phyloP scores from a whole-genome alignment of 1,284 basidiomycete genomes.

The Anthracocystis setariae region DNA sequence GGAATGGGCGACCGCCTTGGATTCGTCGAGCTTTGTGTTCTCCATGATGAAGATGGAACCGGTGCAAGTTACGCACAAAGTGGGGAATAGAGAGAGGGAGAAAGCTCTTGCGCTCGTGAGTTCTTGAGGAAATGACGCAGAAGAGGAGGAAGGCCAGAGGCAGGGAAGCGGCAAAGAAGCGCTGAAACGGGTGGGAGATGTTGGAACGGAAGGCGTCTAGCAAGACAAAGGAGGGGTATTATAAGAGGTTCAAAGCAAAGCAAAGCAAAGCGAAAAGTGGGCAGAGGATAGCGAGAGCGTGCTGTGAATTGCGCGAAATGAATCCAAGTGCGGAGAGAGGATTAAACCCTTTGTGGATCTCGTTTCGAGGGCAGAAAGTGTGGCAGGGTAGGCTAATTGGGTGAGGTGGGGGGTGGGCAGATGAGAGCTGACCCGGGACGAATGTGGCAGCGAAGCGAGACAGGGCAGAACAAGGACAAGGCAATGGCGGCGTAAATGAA shows the following conservation, averaged over 20 bases:
- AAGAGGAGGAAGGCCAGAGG: background rate
- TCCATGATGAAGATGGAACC: conserved; percentile 21
- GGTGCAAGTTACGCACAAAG: background rate
- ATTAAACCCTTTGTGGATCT: conserved; percentile 15
- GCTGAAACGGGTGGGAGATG: background rate
- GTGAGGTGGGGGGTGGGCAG: conserved; percentile 9
- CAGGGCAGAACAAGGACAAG: background rate
- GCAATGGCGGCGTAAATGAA: background rate
- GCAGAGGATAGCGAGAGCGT: background rate
- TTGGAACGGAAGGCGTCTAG: background rate
- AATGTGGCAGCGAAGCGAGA: conserved; percentile 10
- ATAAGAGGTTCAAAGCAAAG: conserved; percentile 5
- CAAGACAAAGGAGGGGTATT: conserved; percentile 11
- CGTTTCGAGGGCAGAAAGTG: conserved; percentile 21
- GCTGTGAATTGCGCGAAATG: conserved; percentile 10
- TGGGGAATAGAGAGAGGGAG: background rate
- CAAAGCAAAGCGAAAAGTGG: background rate
- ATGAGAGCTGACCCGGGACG: conserved; percentile 5
- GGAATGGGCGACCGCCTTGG: conserved; percentile 21
- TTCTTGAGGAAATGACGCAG: conserved; percentile 1
- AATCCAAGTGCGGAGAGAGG: conserved; percentile 9
- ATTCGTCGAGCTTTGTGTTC: conserved; percentile 24
- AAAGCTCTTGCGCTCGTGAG: conserved; percentile 2
- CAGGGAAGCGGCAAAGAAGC: background rate
- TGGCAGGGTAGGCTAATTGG: conserved; percentile 24